phyloP scores from a whole-genome alignment of 169 alveolate genomes.

The Plasmodium adleri region DNA sequence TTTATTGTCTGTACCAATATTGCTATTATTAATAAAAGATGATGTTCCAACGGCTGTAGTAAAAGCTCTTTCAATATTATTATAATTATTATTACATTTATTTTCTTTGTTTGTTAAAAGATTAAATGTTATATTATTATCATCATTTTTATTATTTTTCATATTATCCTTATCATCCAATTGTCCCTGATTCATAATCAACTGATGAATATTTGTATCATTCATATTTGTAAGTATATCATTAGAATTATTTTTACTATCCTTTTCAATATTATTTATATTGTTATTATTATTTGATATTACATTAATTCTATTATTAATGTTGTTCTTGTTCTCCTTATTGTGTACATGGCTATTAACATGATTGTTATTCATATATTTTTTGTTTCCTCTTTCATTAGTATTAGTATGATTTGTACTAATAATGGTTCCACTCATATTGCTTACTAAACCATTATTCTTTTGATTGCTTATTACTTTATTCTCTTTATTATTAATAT shows the following conservation, averaged over 20 bases:
- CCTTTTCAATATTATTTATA: conserved; percentile 1
- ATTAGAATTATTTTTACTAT: background rate
- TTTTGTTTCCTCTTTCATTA: too few relatives aligned
- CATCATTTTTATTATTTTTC: background rate
- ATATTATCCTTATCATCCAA: conserved; percentile 17
- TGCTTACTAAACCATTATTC: background rate
- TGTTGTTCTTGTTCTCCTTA: background rate
- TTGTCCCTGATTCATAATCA: background rate
- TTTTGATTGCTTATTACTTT: background rate
- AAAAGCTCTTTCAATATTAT: background rate
- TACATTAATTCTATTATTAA: background rate
- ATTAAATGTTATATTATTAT: conserved; percentile 1
- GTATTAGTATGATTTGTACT: background rate
- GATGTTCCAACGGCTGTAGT: background rate
- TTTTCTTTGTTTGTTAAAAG: background rate
- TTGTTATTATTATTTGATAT: conserved; percentile 2
- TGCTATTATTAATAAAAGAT: background rate
- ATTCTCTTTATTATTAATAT: background rate
- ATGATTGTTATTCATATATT: too few relatives aligned
- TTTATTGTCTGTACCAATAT: background rate
- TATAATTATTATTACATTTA: background rate
- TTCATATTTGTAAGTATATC: background rate
- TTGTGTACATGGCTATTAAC: background rate
- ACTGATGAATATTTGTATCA: background rate
- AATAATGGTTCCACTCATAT: conserved; percentile 1